Conservation (phyloP, 179 eudicot species). For the Carnegiea gigantea region DNA sequence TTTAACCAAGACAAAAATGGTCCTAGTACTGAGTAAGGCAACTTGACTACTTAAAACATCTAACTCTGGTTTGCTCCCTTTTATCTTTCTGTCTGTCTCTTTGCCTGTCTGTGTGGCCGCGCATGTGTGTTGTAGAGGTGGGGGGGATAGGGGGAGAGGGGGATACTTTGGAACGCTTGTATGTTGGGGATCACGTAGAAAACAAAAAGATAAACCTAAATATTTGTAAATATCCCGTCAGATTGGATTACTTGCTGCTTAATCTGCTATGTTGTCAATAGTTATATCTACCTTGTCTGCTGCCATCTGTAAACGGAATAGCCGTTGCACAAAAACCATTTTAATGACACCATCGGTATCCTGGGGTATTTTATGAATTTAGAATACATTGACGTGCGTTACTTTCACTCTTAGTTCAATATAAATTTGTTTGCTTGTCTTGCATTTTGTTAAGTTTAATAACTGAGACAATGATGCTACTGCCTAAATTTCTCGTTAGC, state of each 20-base stretch:
- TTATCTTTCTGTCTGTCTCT: too few species aligned
- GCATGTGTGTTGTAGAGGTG: neutral
- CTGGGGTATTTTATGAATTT: neutral
- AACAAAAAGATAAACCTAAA: neutral
- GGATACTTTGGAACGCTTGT: neutral
- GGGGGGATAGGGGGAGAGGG: neutral
- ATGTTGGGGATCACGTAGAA: neutral
- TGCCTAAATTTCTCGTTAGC: too few species aligned
- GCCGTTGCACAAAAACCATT: neutral
- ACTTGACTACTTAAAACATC: neutral
- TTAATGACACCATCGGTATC: neutral
- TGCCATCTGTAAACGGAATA: neutral
- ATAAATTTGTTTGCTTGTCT: too few species aligned
- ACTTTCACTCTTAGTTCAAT: too few species aligned
- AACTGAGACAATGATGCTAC: too few species aligned
- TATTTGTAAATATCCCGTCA: neutral
- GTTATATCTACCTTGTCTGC: neutral
- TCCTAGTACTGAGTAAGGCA: neutral
- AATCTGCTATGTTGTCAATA: neutral
- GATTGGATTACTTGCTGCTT: neutral
- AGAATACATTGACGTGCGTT: too few species aligned
- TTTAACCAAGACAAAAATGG: neutral
- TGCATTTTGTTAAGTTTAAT: too few species aligned
- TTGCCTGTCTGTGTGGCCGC: too few species aligned
- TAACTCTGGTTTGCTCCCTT: neutral